A percentile compares a stretch with the other conserved stretches of the same genome.
Evolutionary conservation across 192 early-diverging fungal species (phyloP).

Genomic region (Backusella morwellensis): DNA sequence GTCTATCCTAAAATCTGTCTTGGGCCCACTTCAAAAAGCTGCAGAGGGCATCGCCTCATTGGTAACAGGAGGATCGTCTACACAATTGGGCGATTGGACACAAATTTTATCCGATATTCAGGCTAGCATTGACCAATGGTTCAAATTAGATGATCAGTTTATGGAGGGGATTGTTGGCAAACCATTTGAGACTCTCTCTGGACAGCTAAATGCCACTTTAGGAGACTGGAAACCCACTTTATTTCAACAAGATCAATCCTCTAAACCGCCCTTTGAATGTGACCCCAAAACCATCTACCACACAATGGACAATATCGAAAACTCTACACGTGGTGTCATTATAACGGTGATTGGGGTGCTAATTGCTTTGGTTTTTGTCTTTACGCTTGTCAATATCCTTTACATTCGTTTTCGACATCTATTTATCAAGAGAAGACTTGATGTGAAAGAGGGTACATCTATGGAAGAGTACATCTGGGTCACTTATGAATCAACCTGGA

Average conservation of each 20-base stretch:
- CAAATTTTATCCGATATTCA: neutral
- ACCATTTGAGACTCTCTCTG: constrained; percentile 11
- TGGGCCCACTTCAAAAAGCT: constrained; percentile 21
- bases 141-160: neutral
- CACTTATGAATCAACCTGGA: neutral
- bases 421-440: neutral
- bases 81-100: constrained; percentile 12
- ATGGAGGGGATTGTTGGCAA: neutral
- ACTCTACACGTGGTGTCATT: neutral
- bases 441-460: neutral
- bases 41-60: constrained; percentile 6
- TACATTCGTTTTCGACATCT: neutral
- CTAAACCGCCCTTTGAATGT: neutral
- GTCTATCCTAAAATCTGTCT: neutral
- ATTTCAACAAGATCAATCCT: neutral
- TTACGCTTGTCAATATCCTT: neutral
- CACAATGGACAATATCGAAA: neutral
- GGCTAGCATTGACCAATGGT: constrained; percentile 10
- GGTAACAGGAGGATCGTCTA: neutral
- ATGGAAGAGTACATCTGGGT: neutral
- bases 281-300: neutral
- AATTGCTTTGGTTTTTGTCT: neutral
- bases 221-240: neutral
- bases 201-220: constrained; percentile 7
- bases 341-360: neutral